phyloP scores from a whole-genome alignment of 1,139 yeast species.

The Pichia sp. region DNA sequence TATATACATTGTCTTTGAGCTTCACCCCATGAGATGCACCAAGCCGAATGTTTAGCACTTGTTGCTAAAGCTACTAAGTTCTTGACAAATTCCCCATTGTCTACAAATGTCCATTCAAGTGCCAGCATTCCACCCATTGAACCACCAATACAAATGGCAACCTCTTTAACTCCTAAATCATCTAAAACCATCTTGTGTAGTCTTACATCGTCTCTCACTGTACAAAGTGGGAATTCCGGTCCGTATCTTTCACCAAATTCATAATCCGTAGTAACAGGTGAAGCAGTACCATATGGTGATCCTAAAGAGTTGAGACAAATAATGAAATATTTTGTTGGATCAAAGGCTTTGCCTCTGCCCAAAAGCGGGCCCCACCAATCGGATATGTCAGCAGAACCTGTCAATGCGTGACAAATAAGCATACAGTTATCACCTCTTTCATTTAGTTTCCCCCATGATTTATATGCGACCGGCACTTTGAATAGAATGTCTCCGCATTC shows the following conservation, averaged over 20 bases:
- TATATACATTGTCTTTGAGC: conserved; percentile 95
- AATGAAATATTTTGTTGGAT: conserved; percentile 78
- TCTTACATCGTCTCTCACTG: conserved; percentile 82
- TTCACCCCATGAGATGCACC: conserved; percentile 99
- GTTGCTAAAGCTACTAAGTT: conserved; percentile 83
- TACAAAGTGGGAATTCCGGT: conserved; percentile 89
- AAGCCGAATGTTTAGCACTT: conserved; percentile 89
- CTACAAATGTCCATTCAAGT: conserved; percentile 66
- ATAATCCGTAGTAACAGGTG: conserved; percentile 75
- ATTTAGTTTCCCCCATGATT: conserved; percentile 87
- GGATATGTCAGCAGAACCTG: conserved; percentile 90
- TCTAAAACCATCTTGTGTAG: conserved; percentile 71
- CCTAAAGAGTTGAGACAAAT: conserved; percentile 88
- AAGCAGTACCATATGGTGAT: conserved; percentile 93
- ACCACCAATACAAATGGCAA: conserved; percentile 90
- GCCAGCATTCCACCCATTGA: conserved; percentile 99
- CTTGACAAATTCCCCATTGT: conserved; percentile 58
- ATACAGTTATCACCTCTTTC: conserved; percentile 61
- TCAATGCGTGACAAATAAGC: conserved; percentile 88
- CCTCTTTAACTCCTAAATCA: conserved; percentile 56
- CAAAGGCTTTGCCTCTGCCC: conserved; percentile 83
- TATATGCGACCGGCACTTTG: conserved; percentile 87
- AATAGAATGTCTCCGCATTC: conserved; percentile 75
- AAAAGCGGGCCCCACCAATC: conserved; percentile 99
- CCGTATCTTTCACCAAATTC: conserved; percentile 74